Base-by-base conservation (phyloP, 73 alveolate species). In the Paramecium biaurelia region DNA sequence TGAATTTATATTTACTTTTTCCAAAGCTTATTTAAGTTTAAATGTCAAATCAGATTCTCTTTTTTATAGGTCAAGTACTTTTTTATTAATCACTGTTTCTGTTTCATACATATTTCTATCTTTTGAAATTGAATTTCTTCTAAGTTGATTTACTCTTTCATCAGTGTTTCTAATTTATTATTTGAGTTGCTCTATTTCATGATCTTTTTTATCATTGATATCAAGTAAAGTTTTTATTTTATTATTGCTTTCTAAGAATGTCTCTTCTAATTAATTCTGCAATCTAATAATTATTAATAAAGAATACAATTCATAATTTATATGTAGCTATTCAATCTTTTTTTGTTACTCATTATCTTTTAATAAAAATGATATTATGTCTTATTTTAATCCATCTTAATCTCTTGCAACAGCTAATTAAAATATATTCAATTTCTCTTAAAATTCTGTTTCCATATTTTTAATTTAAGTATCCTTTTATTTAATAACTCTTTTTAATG, bases 361-460 rank as follows among this genome's bases (percentile, higher is more conserved):
- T 37, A 72, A 72, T 42, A 72, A 12, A 72, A 72, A 72, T 37
- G 15, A 21, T 32, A 72, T 32, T 72, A 72, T 72, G 34, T 72
- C 58, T 34, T 72, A 38, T 37, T 72, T 72, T n/a, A 72, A 72
- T 34, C 58, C 58, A 35, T 72, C 86, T 72, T 72, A 72, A 72
- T 72, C 86, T 72, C 26, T 63, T 63, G 84, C 84, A 63, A 63
- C 84, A 30, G 41, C 84, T 63, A 30, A 24, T 63, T 63, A 32
- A 63, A 63, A 63, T 30, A 9, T 12, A 63, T 63, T 63, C 0
- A 63, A 23, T 63, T 26, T 63, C 12, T 63, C 84, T 14, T 63
- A 21, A 63, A 63, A 63, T 63, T 63, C 84, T 63, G 84, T 63
- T 63, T 63, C 84, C 84, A 63, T 63, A 30, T 63, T 63, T 63